Evolutionary conservation across 495 filamentous ascomycete species (phyloP), one percentile per base, ranked within the genome.

Genomic region (Aspergillus steynii): DNA sequence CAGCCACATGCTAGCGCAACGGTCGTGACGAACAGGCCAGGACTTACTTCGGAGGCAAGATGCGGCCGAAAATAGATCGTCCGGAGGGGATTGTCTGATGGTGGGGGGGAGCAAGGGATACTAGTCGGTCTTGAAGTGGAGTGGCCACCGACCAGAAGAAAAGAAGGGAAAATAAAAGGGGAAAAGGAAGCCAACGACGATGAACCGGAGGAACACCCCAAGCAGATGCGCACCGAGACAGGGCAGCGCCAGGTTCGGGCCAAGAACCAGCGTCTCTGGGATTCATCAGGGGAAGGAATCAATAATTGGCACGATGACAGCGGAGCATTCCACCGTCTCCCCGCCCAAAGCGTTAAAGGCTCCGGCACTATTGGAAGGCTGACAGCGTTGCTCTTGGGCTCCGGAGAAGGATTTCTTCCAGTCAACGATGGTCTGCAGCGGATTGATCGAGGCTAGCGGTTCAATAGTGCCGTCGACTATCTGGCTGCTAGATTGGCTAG

Each of bases 321-420:
- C 62, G 62, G 62, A 58, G 62, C 56, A 61, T 60, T 58, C 50
- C 37, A 48, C 28, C 54, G 46, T 52, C 50, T 50, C 48, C 50
- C 45, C 59, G 58, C 49, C 65, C 45, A 50, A 68, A 65, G 32
- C 56, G 50, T 58, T 65, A 58, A 56, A 63, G 54, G 37, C 60
- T 65, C 63, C 63, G 66, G 63, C 66, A 58, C 66, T 68, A 68
- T 68, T 68, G 66, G 56, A 62, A 45, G 56, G 63, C 53, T 68
- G 66, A 65, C 66, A 68, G 66, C 55, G 50, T 52, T 58, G 59
- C 49, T 57, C 53, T 53, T 55, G 29, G 46, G 27, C 32, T 20
- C 20, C 20, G 20, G 20, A 20, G 20, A 20, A 20, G 20, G 20
- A 20, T 20, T 20, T 20, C 20, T 20, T 20, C 20, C 20, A 20